A percentile compares a stretch with the other conserved stretches of the same genome.
phyloP scores from a whole-genome alignment of 129 eudicot genomes.

The Tagetes erecta region DNA sequence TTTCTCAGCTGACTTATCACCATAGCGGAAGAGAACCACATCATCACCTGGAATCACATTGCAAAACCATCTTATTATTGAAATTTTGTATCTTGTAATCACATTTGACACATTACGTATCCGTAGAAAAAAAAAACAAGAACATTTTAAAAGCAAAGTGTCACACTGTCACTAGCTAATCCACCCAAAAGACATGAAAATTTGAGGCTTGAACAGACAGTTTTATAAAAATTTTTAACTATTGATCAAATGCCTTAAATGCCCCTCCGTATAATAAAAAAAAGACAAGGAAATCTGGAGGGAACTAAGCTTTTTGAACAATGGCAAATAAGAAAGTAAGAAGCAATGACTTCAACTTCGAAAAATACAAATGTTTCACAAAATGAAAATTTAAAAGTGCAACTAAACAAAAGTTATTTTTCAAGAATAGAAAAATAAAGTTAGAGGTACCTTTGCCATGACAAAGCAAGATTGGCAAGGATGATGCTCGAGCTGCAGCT shows the following conservation, averaged over 20 bases:
- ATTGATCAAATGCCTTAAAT: background rate
- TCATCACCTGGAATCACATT: constrained; percentile 68
- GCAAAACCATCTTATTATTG: constrained; percentile 7
- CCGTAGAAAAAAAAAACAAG: background rate
- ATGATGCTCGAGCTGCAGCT: constrained; percentile 78
- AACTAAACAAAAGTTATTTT: background rate
- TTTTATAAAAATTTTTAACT: background rate
- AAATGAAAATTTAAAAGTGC: background rate
- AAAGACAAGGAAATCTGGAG: constrained; percentile 5
- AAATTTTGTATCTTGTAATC: background rate
- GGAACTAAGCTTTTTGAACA: background rate
- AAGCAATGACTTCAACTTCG: too few relatives aligned
- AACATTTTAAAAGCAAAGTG: background rate
- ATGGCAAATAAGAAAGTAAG: background rate
- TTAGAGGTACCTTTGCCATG: constrained; percentile 72
- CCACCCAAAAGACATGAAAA: background rate
- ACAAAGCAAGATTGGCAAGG: constrained; percentile 84
- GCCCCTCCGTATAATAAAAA: constrained; percentile 3
- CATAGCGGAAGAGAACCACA: constrained; percentile 68
- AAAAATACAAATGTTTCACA: background rate
- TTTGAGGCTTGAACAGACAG: background rate
- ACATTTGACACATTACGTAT: background rate
- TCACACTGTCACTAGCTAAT: background rate
- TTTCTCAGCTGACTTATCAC: constrained; percentile 66
- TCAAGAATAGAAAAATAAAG: background rate